Percentiles rank a stretch among this genome's conserved stretches.
phyloP scores from a whole-genome alignment of 2,329 filamentous ascomycete species.

The Paecilomyces sp. region DNA sequence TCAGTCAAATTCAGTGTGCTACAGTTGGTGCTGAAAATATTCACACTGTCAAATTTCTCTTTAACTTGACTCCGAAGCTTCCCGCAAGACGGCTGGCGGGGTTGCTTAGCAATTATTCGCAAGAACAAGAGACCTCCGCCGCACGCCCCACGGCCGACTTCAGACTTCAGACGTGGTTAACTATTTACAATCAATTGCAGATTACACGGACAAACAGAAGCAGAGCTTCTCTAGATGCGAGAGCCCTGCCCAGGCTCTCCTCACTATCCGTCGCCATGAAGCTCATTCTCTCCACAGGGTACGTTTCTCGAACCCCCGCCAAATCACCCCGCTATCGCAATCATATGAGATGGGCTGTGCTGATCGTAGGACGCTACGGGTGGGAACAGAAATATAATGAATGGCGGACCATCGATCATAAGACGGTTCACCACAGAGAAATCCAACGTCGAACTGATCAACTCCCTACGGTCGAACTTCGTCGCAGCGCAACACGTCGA shows the following conservation, averaged over 20 bases:
- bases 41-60: background rate
- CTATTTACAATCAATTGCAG: background rate
- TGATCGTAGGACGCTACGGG: constrained; percentile 2
- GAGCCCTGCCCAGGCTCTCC: constrained; percentile 8
- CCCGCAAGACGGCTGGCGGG: constrained; percentile 9
- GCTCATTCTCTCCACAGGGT: constrained; percentile 81
- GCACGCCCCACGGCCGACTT: background rate
- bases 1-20: background rate
- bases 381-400: constrained; percentile 67
- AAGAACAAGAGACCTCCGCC: background rate
- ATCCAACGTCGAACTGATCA: constrained; percentile 89
- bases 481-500: constrained; percentile 60
- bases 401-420: constrained; percentile 74
- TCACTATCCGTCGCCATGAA: constrained; percentile 53
- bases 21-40: background rate
- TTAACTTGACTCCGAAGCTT: background rate
- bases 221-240: background rate
- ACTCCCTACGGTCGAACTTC: constrained; percentile 80
- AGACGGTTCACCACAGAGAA: constrained; percentile 69
- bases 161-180: background rate
- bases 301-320: constrained; percentile 30
- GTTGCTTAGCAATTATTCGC: constrained; percentile 19
- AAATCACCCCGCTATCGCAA: background rate
- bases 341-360: background rate
- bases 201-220: background rate